A percentile compares a stretch with the other conserved stretches of the same genome.
Evolutionary conservation across 768 basidiomycete genomes (phyloP).

Genomic region (Gymnopilus junonius): DNA sequence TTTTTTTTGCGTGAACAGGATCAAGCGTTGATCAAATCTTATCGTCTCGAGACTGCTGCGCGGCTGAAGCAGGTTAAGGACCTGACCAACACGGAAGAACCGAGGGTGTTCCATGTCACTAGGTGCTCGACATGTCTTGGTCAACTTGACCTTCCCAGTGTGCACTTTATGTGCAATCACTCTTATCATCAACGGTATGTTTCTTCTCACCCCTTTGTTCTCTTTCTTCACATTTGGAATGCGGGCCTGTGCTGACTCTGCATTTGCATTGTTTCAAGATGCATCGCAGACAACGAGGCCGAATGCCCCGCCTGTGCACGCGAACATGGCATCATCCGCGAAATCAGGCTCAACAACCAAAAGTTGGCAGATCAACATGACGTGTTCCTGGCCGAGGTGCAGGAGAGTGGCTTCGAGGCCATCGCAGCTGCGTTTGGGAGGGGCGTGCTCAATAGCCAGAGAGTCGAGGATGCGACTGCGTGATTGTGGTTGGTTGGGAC

Average conservation of each 20-base stretch:
- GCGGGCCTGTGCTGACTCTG: background rate
- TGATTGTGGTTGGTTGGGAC: constrained; percentile 13
- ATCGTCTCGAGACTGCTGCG: constrained; percentile 79
- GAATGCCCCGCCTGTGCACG: constrained; percentile 41
- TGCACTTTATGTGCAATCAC: constrained; percentile 90
- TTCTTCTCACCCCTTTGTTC: background rate
- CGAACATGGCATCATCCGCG: constrained; percentile 70
- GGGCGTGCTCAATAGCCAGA: constrained; percentile 57
- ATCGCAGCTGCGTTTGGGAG: constrained; percentile 73
- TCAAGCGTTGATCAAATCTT: constrained; percentile 83
- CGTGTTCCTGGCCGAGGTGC: constrained; percentile 76
- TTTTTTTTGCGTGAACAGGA: constrained; percentile 54
- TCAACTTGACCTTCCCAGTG: constrained; percentile 88
- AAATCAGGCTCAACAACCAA: constrained; percentile 88
- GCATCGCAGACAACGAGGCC: background rate
- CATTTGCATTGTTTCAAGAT: background rate
- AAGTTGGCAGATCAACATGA: constrained; percentile 83
- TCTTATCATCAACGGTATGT: constrained; percentile 1
- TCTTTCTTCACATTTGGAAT: no score
- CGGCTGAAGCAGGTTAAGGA: constrained; percentile 85
- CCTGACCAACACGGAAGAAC: constrained; percentile 75
- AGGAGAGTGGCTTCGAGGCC: constrained; percentile 72
- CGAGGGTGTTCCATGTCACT: constrained; percentile 93
- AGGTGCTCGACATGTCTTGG: constrained; percentile 89
- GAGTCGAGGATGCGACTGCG: constrained; percentile 34